These are phyloP conservation scores for Deakozyma indianensis DNA, from an alignment of 805 yeast species.

Conservation along the genomic window DNA sequence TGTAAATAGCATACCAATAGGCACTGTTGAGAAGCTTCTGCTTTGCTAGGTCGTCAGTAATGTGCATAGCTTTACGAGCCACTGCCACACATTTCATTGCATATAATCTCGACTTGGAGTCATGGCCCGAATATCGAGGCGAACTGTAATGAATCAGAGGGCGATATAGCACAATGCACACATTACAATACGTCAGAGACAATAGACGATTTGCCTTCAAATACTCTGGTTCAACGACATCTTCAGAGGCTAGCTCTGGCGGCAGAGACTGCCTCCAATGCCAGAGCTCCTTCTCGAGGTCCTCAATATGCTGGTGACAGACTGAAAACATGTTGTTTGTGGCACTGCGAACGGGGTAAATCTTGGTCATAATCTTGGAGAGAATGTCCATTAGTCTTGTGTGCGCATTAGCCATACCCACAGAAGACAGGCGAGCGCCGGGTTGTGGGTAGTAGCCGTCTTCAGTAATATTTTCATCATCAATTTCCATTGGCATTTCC, in stretches of 20 bases:
- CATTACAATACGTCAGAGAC: constrained; percentile 31
- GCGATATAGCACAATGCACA: constrained; percentile 67
- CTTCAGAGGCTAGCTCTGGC: constrained; percentile 52
- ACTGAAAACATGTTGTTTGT: constrained; percentile 9
- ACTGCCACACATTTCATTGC: constrained; percentile 77
- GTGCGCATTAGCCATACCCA: constrained; percentile 76
- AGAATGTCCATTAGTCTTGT: constrained; percentile 59
- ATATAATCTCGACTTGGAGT: constrained; percentile 50
- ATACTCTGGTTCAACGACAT: constrained; percentile 51
- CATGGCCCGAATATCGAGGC: constrained; percentile 31
- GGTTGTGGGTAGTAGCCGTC: constrained; percentile 36
- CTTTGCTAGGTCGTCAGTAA: constrained; percentile 68
- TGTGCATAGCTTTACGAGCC: constrained; percentile 65
- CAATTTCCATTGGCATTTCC: constrained; percentile 69
- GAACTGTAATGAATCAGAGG: constrained; percentile 80
- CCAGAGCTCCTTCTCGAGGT: constrained; percentile 54
- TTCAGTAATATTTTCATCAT: constrained; percentile 72
- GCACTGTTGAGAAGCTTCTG: constrained; percentile 64
- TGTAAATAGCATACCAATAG: constrained; percentile 84
- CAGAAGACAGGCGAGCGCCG: constrained; percentile 46
- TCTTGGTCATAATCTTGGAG: constrained; percentile 51
- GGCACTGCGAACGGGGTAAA: constrained; percentile 59
- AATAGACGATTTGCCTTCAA: constrained; percentile 61
- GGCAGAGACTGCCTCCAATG: constrained; percentile 65
- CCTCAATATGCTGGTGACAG: constrained; percentile 26